These are phyloP conservation scores for Tilletia setariae DNA, from an alignment of 1,284 basidiomycete genomes.

Conservation along the genomic window DNA sequence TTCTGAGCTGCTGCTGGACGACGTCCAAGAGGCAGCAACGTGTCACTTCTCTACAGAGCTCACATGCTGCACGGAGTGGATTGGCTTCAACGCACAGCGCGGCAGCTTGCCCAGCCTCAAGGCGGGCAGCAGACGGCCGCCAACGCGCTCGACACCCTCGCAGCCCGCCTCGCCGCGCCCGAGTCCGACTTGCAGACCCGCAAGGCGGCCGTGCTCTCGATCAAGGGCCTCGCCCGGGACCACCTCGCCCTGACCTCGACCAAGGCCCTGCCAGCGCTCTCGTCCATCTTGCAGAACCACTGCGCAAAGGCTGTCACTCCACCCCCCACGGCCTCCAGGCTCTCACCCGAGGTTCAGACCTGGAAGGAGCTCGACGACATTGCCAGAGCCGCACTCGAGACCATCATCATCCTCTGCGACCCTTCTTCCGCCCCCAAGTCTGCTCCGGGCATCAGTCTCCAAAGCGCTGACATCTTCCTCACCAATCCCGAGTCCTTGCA, in stretches of 20 bases:
- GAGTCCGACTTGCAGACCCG: slow-evolving; percentile 65
- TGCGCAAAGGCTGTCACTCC: slow-evolving; percentile 1
- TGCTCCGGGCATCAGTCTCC: slow-evolving; percentile 59
- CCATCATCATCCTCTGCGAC: slow-evolving; percentile 44
- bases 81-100: slow-evolving; percentile 50
- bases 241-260: slow-evolving; percentile 65
- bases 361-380: slow-evolving; percentile 31
- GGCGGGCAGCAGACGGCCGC: slow-evolving; percentile 66
- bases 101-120: slow-evolving; percentile 43
- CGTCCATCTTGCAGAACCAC: background rate
- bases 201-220: slow-evolving; percentile 80
- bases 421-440: slow-evolving; percentile 3
- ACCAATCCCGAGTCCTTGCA: slow-evolving; percentile 71
- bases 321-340: slow-evolving; percentile 23
- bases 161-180: slow-evolving; percentile 78
- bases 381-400: slow-evolving; percentile 38
- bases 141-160: slow-evolving; percentile 80
- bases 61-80: slow-evolving; percentile 51
- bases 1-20: background rate
- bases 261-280: slow-evolving; percentile 39
- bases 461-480: slow-evolving; percentile 59
- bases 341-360: slow-evolving; percentile 31
- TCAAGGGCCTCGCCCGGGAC: slow-evolving; percentile 87
- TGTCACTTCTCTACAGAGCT: background rate
- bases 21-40: background rate